Percentiles rank a stretch among this genome's conserved stretches.
Evolutionary conservation across 2,329 filamentous ascomycete genomes (phyloP).

Genomic region (Colletotrichum sp.): DNA sequence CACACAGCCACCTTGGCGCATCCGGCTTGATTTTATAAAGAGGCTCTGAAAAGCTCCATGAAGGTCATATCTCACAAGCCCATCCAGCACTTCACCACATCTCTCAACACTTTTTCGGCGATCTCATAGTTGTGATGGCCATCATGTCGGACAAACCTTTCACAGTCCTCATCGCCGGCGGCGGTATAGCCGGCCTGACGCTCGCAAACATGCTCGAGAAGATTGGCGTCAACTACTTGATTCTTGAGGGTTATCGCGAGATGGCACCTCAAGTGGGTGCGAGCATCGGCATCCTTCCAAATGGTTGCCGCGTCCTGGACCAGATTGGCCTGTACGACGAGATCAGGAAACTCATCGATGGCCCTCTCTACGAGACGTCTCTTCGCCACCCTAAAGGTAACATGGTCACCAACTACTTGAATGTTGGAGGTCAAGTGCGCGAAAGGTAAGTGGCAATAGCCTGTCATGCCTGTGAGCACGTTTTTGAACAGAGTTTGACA

Average conservation of each 20-base stretch:
- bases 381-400: background rate
- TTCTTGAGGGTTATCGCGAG: constrained; percentile 47
- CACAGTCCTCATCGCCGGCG: background rate
- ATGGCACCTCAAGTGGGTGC: constrained; percentile 53
- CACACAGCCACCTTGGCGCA: background rate
- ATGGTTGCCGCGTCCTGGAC: constrained; percentile 50
- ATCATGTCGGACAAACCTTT: background rate
- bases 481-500: background rate
- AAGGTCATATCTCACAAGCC: background rate
- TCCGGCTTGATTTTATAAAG: background rate
- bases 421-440: background rate
- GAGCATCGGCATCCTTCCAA: constrained; percentile 47
- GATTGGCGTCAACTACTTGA: constrained; percentile 49
- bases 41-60: background rate
- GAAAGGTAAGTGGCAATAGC: background rate
- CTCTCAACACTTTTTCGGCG: background rate
- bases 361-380: background rate
- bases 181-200: constrained; percentile 12
- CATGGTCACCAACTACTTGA: background rate
- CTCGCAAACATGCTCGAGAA: constrained; percentile 43
- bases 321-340: constrained; percentile 48
- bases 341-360: background rate
- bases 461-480: background rate
- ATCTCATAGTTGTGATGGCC: background rate
- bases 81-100: background rate